Conservation (phyloP, 2,329 filamentous ascomycete genomes). For the Alternaria arborescens region DNA sequence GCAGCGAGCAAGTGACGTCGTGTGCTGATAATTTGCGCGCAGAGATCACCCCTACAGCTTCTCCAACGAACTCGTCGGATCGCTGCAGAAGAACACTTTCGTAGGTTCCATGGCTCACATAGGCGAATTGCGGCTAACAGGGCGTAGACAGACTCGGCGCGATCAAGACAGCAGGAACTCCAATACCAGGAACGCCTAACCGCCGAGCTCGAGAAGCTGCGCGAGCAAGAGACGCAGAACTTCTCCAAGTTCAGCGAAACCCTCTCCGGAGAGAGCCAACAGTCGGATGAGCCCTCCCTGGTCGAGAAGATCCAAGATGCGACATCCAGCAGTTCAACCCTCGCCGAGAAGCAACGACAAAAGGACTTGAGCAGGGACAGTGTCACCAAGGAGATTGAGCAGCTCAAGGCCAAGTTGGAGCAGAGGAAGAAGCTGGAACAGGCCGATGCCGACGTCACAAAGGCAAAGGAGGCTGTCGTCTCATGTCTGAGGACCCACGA, state of each 20-base stretch:
- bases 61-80: conserved; percentile 83
- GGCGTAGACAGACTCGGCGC: conserved; percentile 83
- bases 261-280: conserved; percentile 58
- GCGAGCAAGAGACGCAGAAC: conserved; percentile 72
- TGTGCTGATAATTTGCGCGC: conserved; percentile 46
- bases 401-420: conserved; percentile 60
- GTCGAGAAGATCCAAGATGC: conserved; percentile 49
- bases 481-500: conserved; percentile 85
- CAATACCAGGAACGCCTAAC: conserved; percentile 88
- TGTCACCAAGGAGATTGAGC: conserved; percentile 66
- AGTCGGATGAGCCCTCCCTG: conserved; percentile 45
- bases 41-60: conserved; percentile 72
- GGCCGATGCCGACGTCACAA: conserved; percentile 75
- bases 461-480: conserved; percentile 78
- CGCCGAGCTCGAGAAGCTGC: conserved; percentile 82
- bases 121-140: not conserved
- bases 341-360: conserved; percentile 54
- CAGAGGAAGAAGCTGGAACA: conserved; percentile 66
- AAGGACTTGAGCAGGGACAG: conserved; percentile 60
- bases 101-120: conserved; percentile 58
- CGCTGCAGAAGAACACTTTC: conserved; percentile 84
- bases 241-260: conserved; percentile 75
- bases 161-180: conserved; percentile 82
- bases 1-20: conserved; percentile 10
- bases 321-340: conserved; percentile 46